Evolutionary conservation across 2,329 filamentous ascomycete genomes (phyloP).

Genomic region (Monascus ruber): DNA sequence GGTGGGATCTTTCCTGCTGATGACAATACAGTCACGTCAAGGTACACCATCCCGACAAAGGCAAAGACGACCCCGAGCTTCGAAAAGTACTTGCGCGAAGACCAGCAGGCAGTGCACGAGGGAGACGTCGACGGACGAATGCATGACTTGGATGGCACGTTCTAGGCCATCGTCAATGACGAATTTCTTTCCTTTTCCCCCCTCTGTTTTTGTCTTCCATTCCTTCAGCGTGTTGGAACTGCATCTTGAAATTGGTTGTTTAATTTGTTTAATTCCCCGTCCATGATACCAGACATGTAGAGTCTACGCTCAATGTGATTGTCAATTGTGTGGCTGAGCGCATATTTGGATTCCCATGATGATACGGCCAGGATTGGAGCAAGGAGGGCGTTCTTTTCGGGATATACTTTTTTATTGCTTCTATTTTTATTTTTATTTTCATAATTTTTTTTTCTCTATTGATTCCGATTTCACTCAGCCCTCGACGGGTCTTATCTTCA

Average conservation of each 20-base stretch:
- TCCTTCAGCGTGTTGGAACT: no score
- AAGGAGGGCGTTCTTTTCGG: background rate
- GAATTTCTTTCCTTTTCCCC: no score
- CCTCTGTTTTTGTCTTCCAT: no score
- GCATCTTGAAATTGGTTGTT: no score
- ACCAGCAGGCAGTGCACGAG: conserved; percentile 70
- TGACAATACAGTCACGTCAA: conserved; percentile 63
- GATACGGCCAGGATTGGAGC: no score
- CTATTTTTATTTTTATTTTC: conserved; percentile 4
- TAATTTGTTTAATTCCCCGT: conserved; percentile 1
- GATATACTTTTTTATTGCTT: conserved; percentile 2
- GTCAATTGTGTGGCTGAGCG: no score
- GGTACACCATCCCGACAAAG: conserved; percentile 81
- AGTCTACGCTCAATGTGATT: background rate
- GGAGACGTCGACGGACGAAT: conserved; percentile 54
- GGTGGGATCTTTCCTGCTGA: conserved; percentile 3
- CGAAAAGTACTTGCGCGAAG: conserved; percentile 77
- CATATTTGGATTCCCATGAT: no score
- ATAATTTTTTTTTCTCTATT: conserved; percentile 1
- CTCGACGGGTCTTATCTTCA: background rate
- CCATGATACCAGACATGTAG: conserved; percentile 1
- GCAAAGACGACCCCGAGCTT: conserved; percentile 71
- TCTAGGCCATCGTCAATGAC: no score
- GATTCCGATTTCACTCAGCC: no score
- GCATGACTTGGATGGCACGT: no score